These are phyloP conservation scores for Hanseniaspora lindneri DNA, from an alignment of 805 yeast genomes.

Conservation along the genomic window DNA sequence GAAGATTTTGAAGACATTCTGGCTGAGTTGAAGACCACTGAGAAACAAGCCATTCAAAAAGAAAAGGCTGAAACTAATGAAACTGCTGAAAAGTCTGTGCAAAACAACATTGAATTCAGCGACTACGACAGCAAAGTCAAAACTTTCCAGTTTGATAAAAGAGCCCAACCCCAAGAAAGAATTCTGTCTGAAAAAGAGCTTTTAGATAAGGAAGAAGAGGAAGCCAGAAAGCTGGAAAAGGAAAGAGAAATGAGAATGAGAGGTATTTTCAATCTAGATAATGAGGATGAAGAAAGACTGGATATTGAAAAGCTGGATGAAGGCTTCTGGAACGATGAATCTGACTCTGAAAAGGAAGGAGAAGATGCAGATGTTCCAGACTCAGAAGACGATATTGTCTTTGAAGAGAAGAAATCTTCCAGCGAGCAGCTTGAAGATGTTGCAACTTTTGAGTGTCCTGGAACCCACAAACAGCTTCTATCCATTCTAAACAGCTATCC, in stretches of 20 bases:
- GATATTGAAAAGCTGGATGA: constrained; percentile 62
- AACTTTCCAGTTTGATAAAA: constrained; percentile 54
- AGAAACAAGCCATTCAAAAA: constrained; percentile 18
- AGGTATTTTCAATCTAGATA: constrained; percentile 39
- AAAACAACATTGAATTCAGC: constrained; percentile 31
- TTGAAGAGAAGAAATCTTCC: constrained; percentile 26
- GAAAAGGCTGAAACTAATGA: constrained; percentile 18
- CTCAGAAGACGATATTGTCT: constrained; percentile 21
- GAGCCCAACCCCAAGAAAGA: constrained; percentile 72
- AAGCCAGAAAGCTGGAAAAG: constrained; percentile 49
- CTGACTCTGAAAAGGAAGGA: constrained; percentile 35
- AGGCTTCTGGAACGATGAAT: constrained; percentile 51
- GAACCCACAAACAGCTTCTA: constrained; percentile 35
- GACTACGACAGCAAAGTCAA: constrained; percentile 57
- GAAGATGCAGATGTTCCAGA: constrained; percentile 17
- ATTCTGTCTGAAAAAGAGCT: constrained; percentile 69
- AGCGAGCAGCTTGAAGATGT: constrained; percentile 17
- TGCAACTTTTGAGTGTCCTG: constrained; percentile 37
- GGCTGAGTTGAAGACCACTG: constrained; percentile 34
- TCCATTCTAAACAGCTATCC: constrained; percentile 29
- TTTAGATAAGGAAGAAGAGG: constrained; percentile 47
- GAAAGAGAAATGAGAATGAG: constrained; percentile 65
- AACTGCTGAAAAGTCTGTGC: constrained; percentile 19
- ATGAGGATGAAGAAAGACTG: constrained; percentile 27
- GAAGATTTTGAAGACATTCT: constrained; percentile 62